A percentile compares a stretch with the other conserved stretches of the same genome.
Evolutionary conservation across 495 filamentous ascomycete genomes (phyloP).

Genomic region (Bombardia bombarda): DNA sequence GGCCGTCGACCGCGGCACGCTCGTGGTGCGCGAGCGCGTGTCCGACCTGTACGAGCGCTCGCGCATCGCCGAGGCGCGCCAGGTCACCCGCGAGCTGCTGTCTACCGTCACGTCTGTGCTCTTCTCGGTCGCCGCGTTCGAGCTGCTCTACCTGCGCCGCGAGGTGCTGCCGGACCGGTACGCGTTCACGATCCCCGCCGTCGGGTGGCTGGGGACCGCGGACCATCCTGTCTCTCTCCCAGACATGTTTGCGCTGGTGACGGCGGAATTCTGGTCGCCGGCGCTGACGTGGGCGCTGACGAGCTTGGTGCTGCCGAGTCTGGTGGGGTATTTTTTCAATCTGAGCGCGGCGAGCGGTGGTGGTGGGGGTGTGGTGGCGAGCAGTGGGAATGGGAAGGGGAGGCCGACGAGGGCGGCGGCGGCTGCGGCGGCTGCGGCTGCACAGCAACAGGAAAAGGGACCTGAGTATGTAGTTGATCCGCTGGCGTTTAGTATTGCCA

Average conservation of each 20-base stretch:
- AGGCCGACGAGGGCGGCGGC: conserved; percentile 15
- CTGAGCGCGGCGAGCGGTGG: conserved; percentile 45
- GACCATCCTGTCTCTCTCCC: conserved; percentile 56
- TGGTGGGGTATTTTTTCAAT: conserved; percentile 83
- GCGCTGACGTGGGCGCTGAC: conserved; percentile 71
- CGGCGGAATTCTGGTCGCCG: conserved; percentile 72
- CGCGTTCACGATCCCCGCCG: conserved; percentile 59
- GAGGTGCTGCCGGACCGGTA: conserved; percentile 60
- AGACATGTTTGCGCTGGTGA: conserved; percentile 75
- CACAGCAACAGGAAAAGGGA: too few species aligned
- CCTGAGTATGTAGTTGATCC: conserved; percentile 68
- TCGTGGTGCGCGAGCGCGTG: conserved; percentile 49
- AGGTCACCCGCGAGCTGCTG: conserved; percentile 55
- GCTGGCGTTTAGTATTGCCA: conserved; percentile 78
- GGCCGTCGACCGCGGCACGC: conserved; percentile 67
- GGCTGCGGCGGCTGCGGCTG: too few species aligned
- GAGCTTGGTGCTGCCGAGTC: conserved; percentile 56
- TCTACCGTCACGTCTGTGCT: conserved; percentile 61
- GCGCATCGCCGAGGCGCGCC: conserved; percentile 46
- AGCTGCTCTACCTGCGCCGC: conserved; percentile 52
- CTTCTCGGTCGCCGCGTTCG: conserved; percentile 54
- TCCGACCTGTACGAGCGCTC: conserved; percentile 39
- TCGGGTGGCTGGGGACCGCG: conserved; percentile 42
- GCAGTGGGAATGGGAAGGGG: conserved; percentile 11
- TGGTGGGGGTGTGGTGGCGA: too few species aligned